Percentiles rank a stretch among this genome's conserved stretches.
phyloP scores from a whole-genome alignment of 2,329 filamentous ascomycete species.

The Aspergillus cejpii region DNA sequence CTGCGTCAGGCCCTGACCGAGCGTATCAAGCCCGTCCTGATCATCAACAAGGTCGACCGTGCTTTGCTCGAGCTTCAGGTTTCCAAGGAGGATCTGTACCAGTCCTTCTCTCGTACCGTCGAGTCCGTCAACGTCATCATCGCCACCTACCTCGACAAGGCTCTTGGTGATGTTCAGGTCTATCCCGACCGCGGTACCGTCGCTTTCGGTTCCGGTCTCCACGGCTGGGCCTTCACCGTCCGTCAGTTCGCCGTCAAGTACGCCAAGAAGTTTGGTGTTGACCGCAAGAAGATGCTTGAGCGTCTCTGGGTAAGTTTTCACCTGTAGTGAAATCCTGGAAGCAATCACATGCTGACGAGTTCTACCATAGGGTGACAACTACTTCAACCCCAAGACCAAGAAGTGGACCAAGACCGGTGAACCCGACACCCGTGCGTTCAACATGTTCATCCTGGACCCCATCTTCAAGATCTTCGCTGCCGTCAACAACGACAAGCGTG shows the following conservation, averaged over 20 bases:
- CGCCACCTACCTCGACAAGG: conserved; percentile 96
- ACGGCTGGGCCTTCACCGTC: conserved; percentile 99
- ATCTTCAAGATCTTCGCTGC: conserved; percentile 98
- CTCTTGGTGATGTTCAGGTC: conserved; percentile 95
- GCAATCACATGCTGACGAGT: too few relatives aligned
- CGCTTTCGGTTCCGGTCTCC: conserved; percentile 98
- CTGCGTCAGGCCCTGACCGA: conserved; percentile 97
- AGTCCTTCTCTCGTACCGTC: conserved; percentile 98
- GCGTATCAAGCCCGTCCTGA: conserved; percentile 98
- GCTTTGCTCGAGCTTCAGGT: conserved; percentile 98
- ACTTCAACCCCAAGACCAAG: conserved; percentile 99
- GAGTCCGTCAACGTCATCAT: conserved; percentile 99
- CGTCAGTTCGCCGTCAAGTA: conserved; percentile 94
- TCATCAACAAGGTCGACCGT: conserved; percentile 99
- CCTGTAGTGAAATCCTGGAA: too few relatives aligned
- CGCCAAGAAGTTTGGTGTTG: conserved; percentile 99
- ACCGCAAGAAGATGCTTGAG: conserved; percentile 99
- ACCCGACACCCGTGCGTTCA: conserved; percentile 94
- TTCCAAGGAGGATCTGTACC: conserved; percentile 97
- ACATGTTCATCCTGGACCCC: conserved; percentile 98
- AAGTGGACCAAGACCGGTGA: conserved; percentile 98
- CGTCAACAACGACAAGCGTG: conserved; percentile 98
- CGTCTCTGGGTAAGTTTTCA: conserved; percentile 77
- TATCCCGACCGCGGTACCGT: conserved; percentile 97
- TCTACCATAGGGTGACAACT: conserved; percentile 80